These are phyloP conservation scores for Colletotrichum melonis DNA, from an alignment of 2,329 filamentous ascomycete genomes.

Conservation along the genomic window DNA sequence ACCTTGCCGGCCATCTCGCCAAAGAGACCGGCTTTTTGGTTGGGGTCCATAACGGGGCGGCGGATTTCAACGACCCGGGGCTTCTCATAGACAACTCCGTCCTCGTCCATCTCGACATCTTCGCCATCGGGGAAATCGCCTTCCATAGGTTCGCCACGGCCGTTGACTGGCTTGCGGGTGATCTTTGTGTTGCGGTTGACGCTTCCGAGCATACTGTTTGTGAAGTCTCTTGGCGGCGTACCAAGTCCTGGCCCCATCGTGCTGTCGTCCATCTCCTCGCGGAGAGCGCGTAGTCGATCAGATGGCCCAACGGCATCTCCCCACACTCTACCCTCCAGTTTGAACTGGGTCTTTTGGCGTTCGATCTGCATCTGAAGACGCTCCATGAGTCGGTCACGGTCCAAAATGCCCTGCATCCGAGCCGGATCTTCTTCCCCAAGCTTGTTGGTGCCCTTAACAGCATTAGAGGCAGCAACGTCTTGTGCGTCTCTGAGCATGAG, in stretches of 20 bases:
- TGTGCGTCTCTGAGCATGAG: constrained; percentile 98
- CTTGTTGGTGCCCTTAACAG: constrained; percentile 65
- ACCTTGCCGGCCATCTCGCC: constrained; percentile 81
- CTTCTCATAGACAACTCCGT: constrained; percentile 79
- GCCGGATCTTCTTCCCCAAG: constrained; percentile 74
- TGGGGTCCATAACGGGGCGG: constrained; percentile 74
- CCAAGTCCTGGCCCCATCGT: constrained; percentile 59
- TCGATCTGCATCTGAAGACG: constrained; percentile 95
- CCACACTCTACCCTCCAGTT: constrained; percentile 94
- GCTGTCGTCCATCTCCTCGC: constrained; percentile 90
- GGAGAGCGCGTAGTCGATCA: constrained; percentile 88
- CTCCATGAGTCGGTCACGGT: constrained; percentile 92
- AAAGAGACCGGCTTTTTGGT: constrained; percentile 73
- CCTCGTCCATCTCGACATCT: constrained; percentile 64
- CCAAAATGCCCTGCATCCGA: constrained; percentile 91
- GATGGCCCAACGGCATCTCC: constrained; percentile 85
- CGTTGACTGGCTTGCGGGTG: constrained; percentile 63
- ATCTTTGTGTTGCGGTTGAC: constrained; percentile 72
- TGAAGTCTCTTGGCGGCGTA: constrained; percentile 71
- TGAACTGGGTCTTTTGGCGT: constrained; percentile 96
- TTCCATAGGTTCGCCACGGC: constrained; percentile 53
- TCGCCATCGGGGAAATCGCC: constrained; percentile 52
- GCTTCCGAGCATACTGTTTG: constrained; percentile 79
- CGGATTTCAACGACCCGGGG: constrained; percentile 83
- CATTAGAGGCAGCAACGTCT: constrained; percentile 91